A percentile compares a stretch with the other conserved stretches of the same genome.
Conservation (phyloP, 345 rosid genomes). For the Aquilaria yunnanensis region DNA sequence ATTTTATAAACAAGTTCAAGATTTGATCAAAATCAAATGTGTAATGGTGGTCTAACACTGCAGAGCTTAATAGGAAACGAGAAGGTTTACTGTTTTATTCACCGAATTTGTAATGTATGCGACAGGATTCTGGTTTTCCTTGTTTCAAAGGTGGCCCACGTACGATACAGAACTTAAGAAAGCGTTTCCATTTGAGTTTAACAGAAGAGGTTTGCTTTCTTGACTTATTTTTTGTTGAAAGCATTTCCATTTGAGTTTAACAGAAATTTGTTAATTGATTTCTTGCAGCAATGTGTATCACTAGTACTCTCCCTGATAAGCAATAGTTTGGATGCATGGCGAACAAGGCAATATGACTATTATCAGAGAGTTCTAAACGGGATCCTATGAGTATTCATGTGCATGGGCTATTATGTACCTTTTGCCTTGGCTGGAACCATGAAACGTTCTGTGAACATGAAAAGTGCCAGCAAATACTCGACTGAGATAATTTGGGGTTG, state of each 20-base stretch:
- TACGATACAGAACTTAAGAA: constrained; percentile 87
- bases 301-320: constrained; percentile 96
- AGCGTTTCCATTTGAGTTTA: constrained; percentile 86
- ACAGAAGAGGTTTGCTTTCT: constrained; percentile 80
- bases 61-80: too few relatives aligned
- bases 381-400: constrained; percentile 53
- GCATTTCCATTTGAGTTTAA: constrained; percentile 7
- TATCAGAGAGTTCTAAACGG: constrained; percentile 97
- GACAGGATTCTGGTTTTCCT: constrained; percentile 95
- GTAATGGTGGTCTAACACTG: too few relatives aligned
- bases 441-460: too few relatives aligned
- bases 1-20: too few relatives aligned
- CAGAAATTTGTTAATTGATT: constrained; percentile 17
- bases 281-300: constrained; percentile 93
- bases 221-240: neutral
- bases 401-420: neutral
- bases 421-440: too few relatives aligned
- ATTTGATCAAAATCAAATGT: too few relatives aligned
- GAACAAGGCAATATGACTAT: constrained; percentile 96
- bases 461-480: too few relatives aligned
- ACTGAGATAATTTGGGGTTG: too few relatives aligned
- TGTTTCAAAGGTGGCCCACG: constrained; percentile 98
- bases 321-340: constrained; percentile 99
- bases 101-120: constrained; percentile 10
- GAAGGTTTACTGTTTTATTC: neutral